Evolutionary conservation across 2,329 filamentous ascomycete species (phyloP), one percentile per base, ranked within the genome.

Genomic region (Colletotrichum australisinense): DNA sequence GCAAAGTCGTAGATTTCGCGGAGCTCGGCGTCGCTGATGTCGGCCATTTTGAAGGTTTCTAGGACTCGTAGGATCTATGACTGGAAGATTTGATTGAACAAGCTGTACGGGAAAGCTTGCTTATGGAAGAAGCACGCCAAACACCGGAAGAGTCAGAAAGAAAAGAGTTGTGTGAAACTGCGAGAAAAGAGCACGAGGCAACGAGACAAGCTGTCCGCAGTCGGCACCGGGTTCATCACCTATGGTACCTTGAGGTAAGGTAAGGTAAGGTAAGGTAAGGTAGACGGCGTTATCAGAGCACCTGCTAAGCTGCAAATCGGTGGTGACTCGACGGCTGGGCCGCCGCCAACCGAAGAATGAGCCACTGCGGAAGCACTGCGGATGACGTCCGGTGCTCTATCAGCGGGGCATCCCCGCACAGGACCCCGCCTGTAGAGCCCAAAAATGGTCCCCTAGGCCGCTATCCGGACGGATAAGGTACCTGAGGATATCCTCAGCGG

Each of bases 1-100:
- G 93, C 92, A 79, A 95, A 95, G 24, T 84, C 83, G 80, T 94
- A 93, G 77, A 94, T 91, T 60, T 90, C 89, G 73, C 89, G 84
- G 28, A 95, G 83, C 63, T 93, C 88, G 38, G 83, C 72, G 49
- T 84, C 80, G 66, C 80, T 81, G 62, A 84, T 76, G 67, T 76
- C 72, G 32, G 75, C 57, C 75, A 75, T 78, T 28, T 30, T 59
- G 38, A 55, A 55, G 16, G 28, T 16, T n/a, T 14, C 4, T 24
- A n/a, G 42, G 35, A 24, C 4, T 42, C 32, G 12, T 22, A 16
- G 24, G 12, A n/a, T 35, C 9, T 38, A 11, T 75, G 78, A 76
- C 38, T 42, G 38, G 38, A 42, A 42, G 16, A 16, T 19, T 42
- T 30, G 22, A 14, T 38, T 3, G 22, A 35, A 35, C 19, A 19